Base-by-base conservation (phyloP, 352 stramenopile genomes). In the Phytophthora litchii region DNA sequence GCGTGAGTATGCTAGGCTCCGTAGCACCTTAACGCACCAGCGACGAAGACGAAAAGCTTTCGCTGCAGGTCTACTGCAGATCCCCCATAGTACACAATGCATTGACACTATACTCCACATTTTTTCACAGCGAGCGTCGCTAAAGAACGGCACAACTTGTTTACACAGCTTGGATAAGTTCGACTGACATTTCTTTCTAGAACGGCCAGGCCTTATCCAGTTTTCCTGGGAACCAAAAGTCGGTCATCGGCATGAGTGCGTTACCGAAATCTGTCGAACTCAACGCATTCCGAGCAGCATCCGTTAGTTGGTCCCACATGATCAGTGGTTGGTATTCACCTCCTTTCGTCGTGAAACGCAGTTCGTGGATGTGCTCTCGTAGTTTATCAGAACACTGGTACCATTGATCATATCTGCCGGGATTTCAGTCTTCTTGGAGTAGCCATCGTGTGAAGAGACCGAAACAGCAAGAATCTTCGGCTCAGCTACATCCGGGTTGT, bases 191-290 rank as follows among this genome's bases (percentile, higher is more conserved):
- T n/a, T n/a, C n/a, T n/a, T n/a, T 27, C 23, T 36, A 50, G 21
- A 50, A 50, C 27, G 43, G 43, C 43, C 43, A 38, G 16, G n/a
- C 42, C 16, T 48, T 48, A 10, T 50, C 43, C 12, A 50, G 43
- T 23, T 50, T 37, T 17, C 42, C 13, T 20, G 21, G 12, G 19
- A 50, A 49, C n/a, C 42, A 49, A 19, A 40, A 57, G 13, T 65
- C 52, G 17, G 64, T 72, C 44, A 64, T 64, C 16, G 64, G 52
- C 46, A 68, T 52, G 13, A 60, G 51, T 4, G 57, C 57, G 9
- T 37, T 60, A 13, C 63, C 63, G 23, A 68, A 68, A 41, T 72
- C 47, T 4, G 63, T 67, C 36, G 53, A 60, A 40, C 35, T 63
- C 47, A 55, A 27, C 2, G 34, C 32, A 4, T 29, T 6, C 11